Conservation (phyloP, 2,329 filamentous ascomycete species). For the Aspergillus fijiensis region DNA sequence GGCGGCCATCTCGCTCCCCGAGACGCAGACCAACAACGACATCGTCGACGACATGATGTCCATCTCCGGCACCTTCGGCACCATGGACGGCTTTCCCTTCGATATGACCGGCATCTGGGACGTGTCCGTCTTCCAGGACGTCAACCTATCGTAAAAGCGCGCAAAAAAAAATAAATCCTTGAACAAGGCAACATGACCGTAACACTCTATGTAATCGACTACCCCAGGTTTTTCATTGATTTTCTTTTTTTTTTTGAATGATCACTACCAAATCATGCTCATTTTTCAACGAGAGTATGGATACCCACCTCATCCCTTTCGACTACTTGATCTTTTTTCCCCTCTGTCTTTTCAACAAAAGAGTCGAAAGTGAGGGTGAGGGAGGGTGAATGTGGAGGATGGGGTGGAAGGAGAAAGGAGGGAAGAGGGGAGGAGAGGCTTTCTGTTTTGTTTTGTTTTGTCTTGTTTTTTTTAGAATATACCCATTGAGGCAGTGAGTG, state of each 20-base stretch:
- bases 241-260: no score
- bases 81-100: slow-evolving; percentile 48
- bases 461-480: background rate
- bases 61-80: slow-evolving; percentile 46
- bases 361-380: background rate
- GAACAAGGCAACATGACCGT: no score
- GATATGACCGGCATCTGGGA: slow-evolving; percentile 50
- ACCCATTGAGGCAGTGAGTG: background rate
- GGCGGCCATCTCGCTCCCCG: slow-evolving; percentile 41
- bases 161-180: no score
- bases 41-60: slow-evolving; percentile 50
- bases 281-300: background rate
- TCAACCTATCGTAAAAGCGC: slow-evolving; percentile 28
- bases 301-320: background rate
- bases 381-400: no score
- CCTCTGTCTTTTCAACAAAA: background rate
- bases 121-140: slow-evolving; percentile 44
- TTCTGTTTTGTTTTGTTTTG: background rate
- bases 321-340: background rate
- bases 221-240: no score
- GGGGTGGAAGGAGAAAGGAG: background rate
- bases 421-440: background rate
- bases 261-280: background rate
- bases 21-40: slow-evolving; percentile 47
- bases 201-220: no score